Conservation (phyloP, 805 yeast genomes). For the Debaryomyces hansenii region DNA sequence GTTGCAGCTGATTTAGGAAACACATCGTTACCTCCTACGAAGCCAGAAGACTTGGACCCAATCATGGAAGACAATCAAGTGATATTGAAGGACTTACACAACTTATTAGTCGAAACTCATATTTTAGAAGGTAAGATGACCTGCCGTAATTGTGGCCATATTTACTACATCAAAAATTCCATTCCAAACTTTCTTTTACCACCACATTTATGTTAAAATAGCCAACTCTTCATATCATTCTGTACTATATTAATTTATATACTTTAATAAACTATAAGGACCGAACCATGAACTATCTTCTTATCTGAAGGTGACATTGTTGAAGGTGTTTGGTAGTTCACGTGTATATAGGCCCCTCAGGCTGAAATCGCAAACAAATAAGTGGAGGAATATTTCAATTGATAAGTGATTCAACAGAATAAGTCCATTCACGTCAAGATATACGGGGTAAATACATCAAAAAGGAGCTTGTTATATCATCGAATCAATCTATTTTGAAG, state of each 20-base stretch:
- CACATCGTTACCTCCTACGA: slow-evolving; percentile 53
- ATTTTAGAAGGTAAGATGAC: slow-evolving; percentile 87
- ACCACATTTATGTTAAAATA: slow-evolving; percentile 72
- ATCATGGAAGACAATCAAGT: slow-evolving; percentile 51
- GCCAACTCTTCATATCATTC: not conserved
- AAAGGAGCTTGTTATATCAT: too few species aligned
- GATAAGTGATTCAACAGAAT: not conserved
- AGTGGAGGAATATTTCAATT: not conserved
- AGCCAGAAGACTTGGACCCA: slow-evolving; percentile 60
- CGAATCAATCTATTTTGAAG: too few species aligned
- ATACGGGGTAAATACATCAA: too few species aligned
- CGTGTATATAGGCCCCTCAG: not conserved
- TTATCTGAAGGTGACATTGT: too few species aligned
- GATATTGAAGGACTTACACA: slow-evolving; percentile 73
- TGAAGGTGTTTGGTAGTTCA: not conserved
- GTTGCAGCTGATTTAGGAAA: slow-evolving; percentile 77
- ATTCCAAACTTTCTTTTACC: slow-evolving; percentile 94
- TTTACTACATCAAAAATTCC: slow-evolving; percentile 86
- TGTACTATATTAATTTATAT: slow-evolving; percentile 2
- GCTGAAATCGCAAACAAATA: not conserved
- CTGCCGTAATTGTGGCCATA: slow-evolving; percentile 82
- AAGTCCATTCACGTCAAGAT: not conserved
- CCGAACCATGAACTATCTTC: too few species aligned
- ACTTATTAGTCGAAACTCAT: slow-evolving; percentile 78
- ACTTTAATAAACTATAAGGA: too few species aligned